Percentiles rank a stretch among this genome's conserved stretches.
Evolutionary conservation across 805 yeast genomes (phyloP).

Genomic region (Wickerhamomyces ciferrii): DNA sequence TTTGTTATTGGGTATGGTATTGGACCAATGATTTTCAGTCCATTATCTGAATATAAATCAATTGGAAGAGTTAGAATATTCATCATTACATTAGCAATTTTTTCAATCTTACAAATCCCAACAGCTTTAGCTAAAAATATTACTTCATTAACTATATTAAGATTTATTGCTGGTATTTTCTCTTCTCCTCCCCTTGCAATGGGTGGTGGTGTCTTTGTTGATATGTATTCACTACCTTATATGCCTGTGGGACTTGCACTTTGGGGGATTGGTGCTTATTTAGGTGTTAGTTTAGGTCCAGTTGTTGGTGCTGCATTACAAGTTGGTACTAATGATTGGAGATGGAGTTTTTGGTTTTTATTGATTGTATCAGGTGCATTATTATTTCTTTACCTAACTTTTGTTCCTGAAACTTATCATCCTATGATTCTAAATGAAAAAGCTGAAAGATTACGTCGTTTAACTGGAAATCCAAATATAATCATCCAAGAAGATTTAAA

Average conservation of each 20-base stretch:
- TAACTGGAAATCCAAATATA: conserved; percentile 45
- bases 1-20: conserved; percentile 58
- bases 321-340: conserved; percentile 40
- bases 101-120: conserved; percentile 49
- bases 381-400: conserved; percentile 29
- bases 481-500: conserved; percentile 29
- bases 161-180: conserved; percentile 50
- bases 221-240: conserved; percentile 36
- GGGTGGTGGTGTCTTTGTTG: conserved; percentile 55
- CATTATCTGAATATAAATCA: conserved; percentile 49
- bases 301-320: conserved; percentile 47
- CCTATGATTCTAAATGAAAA: conserved; percentile 41
- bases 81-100: conserved; percentile 38
- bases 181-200: conserved; percentile 53
- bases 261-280: conserved; percentile 50
- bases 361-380: conserved; percentile 34
- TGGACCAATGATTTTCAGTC: conserved; percentile 56
- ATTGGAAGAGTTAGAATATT: conserved; percentile 51
- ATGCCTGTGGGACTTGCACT: conserved; percentile 41
- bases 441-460: conserved; percentile 40
- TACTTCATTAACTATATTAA: conserved; percentile 42
- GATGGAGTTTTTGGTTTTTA: conserved; percentile 51
- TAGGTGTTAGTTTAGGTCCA: conserved; percentile 55
- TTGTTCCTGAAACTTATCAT: conserved; percentile 46
- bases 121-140: conserved; percentile 45